These are phyloP conservation scores for Teratosphaeria nubilosa DNA, from an alignment of 2,329 filamentous ascomycete species.

Conservation along the genomic window DNA sequence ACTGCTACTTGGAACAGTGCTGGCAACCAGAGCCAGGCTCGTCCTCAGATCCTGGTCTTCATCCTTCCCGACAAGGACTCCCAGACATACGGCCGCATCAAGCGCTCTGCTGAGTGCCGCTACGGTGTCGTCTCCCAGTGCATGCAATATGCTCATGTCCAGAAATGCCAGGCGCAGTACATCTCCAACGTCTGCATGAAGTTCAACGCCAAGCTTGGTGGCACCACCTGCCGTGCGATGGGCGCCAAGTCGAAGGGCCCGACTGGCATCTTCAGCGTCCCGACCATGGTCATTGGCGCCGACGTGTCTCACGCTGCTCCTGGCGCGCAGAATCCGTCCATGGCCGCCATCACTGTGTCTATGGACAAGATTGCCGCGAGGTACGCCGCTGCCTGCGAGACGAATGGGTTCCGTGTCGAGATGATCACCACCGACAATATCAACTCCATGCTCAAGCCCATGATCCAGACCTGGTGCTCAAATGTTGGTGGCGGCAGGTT, in stretches of 20 bases:
- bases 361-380: conserved; percentile 60
- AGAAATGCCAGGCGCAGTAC: conserved; percentile 67
- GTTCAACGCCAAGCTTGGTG: conserved; percentile 90
- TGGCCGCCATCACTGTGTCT: conserved; percentile 79
- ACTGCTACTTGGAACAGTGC: conserved; percentile 43
- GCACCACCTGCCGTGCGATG: conserved; percentile 53
- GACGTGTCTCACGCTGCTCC: conserved; percentile 81
- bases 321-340: conserved; percentile 56
- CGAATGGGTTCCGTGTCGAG: conserved; percentile 73
- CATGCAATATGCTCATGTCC: conserved; percentile 60
- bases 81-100: conserved; percentile 70
- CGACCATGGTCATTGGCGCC: conserved; percentile 78
- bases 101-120: conserved; percentile 79
- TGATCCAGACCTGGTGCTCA: conserved; percentile 51
- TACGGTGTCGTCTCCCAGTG: conserved; percentile 79
- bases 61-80: conserved; percentile 63
- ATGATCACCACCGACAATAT: conserved; percentile 60
- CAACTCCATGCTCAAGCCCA: conserved; percentile 54
- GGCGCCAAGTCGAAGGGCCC: conserved; percentile 24
- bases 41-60: conserved; percentile 70
- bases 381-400: conserved; percentile 70
- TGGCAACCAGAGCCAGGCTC: conserved; percentile 42
- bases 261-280: conserved; percentile 28
- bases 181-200: conserved; percentile 94
- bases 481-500: conserved; percentile 42